Conservation (phyloP, 352 stramenopile species). For the Sclerospora graminicola region DNA sequence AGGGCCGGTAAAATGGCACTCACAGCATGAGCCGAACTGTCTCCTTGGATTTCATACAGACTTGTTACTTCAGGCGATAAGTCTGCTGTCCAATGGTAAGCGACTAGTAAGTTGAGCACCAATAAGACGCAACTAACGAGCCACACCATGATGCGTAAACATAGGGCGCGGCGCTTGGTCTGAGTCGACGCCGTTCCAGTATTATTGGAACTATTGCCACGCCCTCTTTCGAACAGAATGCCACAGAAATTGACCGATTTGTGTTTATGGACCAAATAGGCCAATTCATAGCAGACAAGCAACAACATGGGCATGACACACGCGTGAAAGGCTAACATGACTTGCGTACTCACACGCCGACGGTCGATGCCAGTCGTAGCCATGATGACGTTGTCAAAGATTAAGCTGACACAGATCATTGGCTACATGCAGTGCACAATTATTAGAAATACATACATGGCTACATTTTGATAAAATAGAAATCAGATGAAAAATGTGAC, state of each 20-base stretch:
- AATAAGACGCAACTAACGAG: slow-evolving; percentile 44
- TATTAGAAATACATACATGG: background rate
- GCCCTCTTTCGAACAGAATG: slow-evolving; percentile 76
- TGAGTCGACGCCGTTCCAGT: slow-evolving; percentile 12
- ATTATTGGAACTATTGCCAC: slow-evolving; percentile 18
- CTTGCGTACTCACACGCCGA: slow-evolving; percentile 35
- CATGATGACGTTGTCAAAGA: slow-evolving; percentile 78
- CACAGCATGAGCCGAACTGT: slow-evolving; percentile 40
- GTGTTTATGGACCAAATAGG: slow-evolving; percentile 86
- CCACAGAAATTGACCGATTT: slow-evolving; percentile 87
- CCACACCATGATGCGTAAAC: slow-evolving; percentile 62
- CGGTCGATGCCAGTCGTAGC: slow-evolving; percentile 64
- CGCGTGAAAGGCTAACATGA: slow-evolving; percentile 74
- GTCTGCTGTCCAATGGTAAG: slow-evolving; percentile 46
- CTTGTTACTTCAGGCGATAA: slow-evolving; percentile 39
- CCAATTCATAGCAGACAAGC: slow-evolving; percentile 84
- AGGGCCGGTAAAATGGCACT: slow-evolving; percentile 55
- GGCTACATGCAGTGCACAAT: slow-evolving; percentile 24
- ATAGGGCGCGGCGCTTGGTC: slow-evolving; percentile 9
- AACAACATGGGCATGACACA: slow-evolving; percentile 80
- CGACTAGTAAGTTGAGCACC: slow-evolving; percentile 59
- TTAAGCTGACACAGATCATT: slow-evolving; percentile 68
- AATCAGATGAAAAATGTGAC: background rate
- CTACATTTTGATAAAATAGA: too few relatives aligned
- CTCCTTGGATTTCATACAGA: slow-evolving; percentile 64